Percentiles rank a stretch among this genome's conserved stretches.
Evolutionary conservation across 805 yeast species (phyloP).

Genomic region (Nakazawaea sp.): DNA sequence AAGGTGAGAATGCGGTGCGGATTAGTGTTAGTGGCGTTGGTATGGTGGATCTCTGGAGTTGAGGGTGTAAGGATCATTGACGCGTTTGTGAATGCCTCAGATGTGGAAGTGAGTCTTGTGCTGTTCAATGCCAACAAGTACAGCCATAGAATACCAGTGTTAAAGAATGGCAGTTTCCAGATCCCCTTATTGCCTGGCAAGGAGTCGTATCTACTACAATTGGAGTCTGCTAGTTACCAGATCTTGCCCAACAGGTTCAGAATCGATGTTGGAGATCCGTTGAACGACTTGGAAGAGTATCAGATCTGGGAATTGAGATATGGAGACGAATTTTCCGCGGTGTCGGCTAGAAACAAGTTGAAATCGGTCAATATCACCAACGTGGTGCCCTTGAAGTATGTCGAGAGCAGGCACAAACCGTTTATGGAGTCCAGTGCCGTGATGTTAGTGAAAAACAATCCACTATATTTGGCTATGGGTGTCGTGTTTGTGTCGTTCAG

Average conservation of each 20-base stretch:
- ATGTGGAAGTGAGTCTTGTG: background rate
- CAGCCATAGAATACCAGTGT: constrained; percentile 1
- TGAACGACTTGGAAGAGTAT: background rate
- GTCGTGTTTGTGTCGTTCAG: background rate
- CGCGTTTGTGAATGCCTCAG: background rate
- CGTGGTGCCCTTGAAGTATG: background rate
- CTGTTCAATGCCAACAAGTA: too few relatives aligned
- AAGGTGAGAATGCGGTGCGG: background rate
- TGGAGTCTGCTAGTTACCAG: background rate
- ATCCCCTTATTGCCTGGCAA: background rate
- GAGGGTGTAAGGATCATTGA: background rate
- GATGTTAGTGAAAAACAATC: background rate
- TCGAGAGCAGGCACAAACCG: constrained; percentile 3
- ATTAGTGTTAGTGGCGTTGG: background rate
- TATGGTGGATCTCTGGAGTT: background rate
- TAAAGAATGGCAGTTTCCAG: constrained; percentile 2
- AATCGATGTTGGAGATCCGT: background rate
- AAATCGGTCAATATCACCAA: background rate
- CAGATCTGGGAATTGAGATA: constrained; percentile 4
- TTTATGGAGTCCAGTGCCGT: constrained; percentile 2
- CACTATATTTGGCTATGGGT: constrained; percentile 2
- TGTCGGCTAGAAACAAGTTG: constrained; percentile 1
- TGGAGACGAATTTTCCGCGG: constrained; percentile 5
- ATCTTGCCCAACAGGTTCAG: constrained; percentile 5
- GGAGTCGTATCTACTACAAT: background rate